Percentiles rank a stretch among this genome's conserved stretches.
Conservation (phyloP, 139 green algal genomes). For the Chlamydomonas sp. region DNA sequence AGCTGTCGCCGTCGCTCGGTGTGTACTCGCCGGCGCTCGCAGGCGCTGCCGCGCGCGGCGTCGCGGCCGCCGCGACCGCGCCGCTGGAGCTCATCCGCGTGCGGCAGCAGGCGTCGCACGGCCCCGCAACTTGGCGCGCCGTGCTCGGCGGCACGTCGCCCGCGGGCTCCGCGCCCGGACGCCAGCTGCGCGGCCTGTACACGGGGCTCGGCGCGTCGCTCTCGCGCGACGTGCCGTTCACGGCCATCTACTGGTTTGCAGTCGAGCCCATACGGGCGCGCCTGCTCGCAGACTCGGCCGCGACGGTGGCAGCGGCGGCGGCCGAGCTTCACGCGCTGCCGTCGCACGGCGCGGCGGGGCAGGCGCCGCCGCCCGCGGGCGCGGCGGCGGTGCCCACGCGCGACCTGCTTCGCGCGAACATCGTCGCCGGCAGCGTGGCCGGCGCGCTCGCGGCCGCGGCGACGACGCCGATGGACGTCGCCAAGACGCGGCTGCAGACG, state of each 20-base stretch:
- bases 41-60: constrained; percentile 51
- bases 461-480: constrained; percentile 94
- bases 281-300: constrained; percentile 9
- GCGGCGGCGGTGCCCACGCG: background rate
- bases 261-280: constrained; percentile 69
- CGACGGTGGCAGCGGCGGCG: constrained; percentile 7
- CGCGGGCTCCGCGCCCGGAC: background rate
- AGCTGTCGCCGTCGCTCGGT: constrained; percentile 19
- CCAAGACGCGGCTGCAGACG: constrained; percentile 87
- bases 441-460: constrained; percentile 68
- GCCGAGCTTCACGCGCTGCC: background rate
- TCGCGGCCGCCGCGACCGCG: constrained; percentile 64
- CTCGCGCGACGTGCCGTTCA: constrained; percentile 87
- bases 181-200: constrained; percentile 48
- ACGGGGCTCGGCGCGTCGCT: constrained; percentile 74
- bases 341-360: background rate
- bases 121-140: background rate
- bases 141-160: background rate
- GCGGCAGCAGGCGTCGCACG: constrained; percentile 50
- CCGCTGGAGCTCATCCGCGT: constrained; percentile 80
- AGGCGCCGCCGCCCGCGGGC: background rate
- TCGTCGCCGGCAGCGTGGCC: constrained; percentile 42
- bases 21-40: constrained; percentile 53
- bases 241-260: constrained; percentile 82
- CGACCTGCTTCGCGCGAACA: constrained; percentile 52